These are phyloP conservation scores for Chionographis japonica DNA, from an alignment of 106 monocot species.

Conservation along the genomic window DNA sequence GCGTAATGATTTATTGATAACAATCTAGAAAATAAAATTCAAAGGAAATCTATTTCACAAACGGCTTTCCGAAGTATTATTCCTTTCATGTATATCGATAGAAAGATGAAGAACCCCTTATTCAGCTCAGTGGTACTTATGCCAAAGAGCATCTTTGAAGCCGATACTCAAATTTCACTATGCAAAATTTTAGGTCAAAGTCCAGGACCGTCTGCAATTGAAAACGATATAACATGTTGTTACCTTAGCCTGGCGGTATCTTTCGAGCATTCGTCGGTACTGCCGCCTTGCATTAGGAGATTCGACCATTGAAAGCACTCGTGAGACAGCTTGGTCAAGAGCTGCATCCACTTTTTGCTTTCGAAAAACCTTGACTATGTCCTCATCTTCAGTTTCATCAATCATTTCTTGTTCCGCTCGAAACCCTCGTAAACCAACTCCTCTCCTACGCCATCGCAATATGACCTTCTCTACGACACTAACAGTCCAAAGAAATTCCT, in stretches of 20 bases:
- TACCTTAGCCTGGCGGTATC: constrained; percentile 61
- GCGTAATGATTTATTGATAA: no score
- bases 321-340: constrained; percentile 52
- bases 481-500: constrained; percentile 49
- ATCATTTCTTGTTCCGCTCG: constrained; percentile 16
- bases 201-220: no score
- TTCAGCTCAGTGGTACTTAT: no score
- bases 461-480: constrained; percentile 72
- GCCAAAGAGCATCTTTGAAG: no score
- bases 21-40: no score
- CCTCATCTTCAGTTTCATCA: constrained; percentile 45
- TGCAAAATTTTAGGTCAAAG: no score
- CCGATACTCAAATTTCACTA: no score
- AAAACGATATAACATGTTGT: not conserved
- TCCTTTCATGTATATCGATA: no score
- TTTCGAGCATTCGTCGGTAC: constrained; percentile 63
- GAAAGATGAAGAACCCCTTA: no score
- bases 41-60: no score
- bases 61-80: no score
- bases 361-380: constrained; percentile 56
- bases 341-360: constrained; percentile 55
- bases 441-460: constrained; percentile 72
- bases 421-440: constrained; percentile 81
- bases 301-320: constrained; percentile 59
- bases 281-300: constrained; percentile 53